Evolutionary conservation across 257 asterid genomes (phyloP).

Genomic region (Phtheirospermum japonicum): DNA sequence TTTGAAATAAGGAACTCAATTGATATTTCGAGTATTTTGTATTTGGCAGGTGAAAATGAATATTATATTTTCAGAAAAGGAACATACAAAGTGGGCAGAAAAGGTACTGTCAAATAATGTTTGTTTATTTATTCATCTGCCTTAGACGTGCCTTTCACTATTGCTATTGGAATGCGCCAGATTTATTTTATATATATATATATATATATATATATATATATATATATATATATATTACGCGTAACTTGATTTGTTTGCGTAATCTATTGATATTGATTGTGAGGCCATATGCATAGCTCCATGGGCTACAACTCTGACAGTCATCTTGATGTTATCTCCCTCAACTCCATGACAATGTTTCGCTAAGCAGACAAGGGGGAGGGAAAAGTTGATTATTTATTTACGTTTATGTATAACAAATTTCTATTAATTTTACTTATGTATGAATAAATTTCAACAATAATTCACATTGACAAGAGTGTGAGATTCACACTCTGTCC

Average conservation of each 20-base stretch:
- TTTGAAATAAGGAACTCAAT: constrained; percentile 2
- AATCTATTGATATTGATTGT: neutral
- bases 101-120: constrained; percentile 46
- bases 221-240: too few relatives aligned
- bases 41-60: constrained; percentile 67
- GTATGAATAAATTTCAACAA: constrained; percentile 1
- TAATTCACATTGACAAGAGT: neutral
- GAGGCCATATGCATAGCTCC: neutral
- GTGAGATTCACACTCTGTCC: neutral
- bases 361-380: constrained; percentile 1
- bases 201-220: too few relatives aligned
- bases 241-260: neutral
- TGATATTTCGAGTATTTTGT: constrained; percentile 26
- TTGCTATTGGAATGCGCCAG: constrained; percentile 3
- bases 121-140: constrained; percentile 20
- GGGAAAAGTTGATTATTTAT: neutral
- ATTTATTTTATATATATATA: neutral
- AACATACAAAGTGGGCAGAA: constrained; percentile 85
- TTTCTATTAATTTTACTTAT: neutral
- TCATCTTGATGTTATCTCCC: constrained; percentile 10
- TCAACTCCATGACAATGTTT: constrained; percentile 5
- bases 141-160: neutral
- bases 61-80: constrained; percentile 78
- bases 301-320: neutral
- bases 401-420: neutral